phyloP scores from a whole-genome alignment of 768 basidiomycete genomes.

The Russula compacta region DNA sequence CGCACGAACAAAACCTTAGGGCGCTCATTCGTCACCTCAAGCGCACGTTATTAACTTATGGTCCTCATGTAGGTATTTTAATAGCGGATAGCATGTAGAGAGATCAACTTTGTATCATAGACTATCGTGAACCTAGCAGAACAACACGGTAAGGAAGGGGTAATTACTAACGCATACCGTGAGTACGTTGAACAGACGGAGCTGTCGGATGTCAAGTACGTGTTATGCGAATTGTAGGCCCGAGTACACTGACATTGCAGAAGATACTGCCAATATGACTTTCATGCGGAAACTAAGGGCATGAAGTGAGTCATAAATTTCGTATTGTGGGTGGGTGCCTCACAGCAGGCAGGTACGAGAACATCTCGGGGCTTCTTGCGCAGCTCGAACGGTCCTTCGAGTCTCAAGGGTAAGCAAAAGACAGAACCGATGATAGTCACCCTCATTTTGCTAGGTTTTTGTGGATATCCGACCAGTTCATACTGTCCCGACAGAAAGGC shows the following conservation, averaged over 20 bases:
- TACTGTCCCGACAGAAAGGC: slow-evolving; percentile 76
- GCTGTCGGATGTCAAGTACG: slow-evolving; percentile 49
- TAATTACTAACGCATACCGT: slow-evolving; percentile 69
- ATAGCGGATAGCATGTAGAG: not conserved
- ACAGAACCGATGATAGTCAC: not conserved
- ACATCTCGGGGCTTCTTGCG: slow-evolving; percentile 69
- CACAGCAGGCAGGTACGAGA: slow-evolving; percentile 58
- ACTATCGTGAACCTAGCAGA: slow-evolving; percentile 87
- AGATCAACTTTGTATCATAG: slow-evolving; percentile 30
- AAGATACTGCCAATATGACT: slow-evolving; percentile 83
- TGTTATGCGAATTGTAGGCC: not conserved
- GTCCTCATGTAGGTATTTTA: slow-evolving; percentile 56
- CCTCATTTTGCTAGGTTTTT: slow-evolving; percentile 46
- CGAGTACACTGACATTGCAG: not conserved
- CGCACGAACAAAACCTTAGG: slow-evolving; percentile 60
- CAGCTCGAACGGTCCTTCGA: slow-evolving; percentile 69
- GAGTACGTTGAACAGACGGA: slow-evolving; percentile 53
- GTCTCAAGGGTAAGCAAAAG: slow-evolving; percentile 54
- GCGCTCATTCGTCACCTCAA: slow-evolving; percentile 68
- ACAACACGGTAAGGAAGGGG: slow-evolving; percentile 78
- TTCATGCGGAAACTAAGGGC: slow-evolving; percentile 86
- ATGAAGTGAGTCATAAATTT: slow-evolving; percentile 61
- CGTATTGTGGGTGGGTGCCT: slow-evolving; percentile 13
- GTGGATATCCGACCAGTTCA: slow-evolving; percentile 64
- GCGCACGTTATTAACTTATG: slow-evolving; percentile 57